Evolutionary conservation across 306 rosid species (phyloP), one percentile per base, ranked within the genome.

Genomic region (Cucumis hystrix): DNA sequence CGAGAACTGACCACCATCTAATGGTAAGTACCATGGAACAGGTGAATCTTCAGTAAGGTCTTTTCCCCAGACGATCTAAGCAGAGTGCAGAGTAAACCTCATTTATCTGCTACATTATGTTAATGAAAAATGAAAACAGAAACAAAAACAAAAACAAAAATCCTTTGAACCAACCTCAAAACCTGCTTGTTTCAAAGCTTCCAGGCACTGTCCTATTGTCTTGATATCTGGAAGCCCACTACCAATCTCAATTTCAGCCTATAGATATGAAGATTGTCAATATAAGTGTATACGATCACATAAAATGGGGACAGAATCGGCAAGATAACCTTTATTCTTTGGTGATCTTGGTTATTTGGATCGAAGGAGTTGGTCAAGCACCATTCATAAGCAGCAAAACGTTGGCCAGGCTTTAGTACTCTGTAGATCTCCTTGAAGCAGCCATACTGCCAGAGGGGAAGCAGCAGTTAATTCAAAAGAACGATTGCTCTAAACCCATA

Each of bases 191-290:
- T 87, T 88, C 58, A 95, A 83, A 83, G 98, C 96, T 85, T 89
- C 95, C 63, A 92, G 82, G 84, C 98, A 95, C 83, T 92, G 86
- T 56, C 86, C 78, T 17, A 91, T 95, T 89, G 76, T 81, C 80
- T 92, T 85, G 84, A 95, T 92, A 79, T 95, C 97, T 11, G 98
- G 98, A 68, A 95, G 97, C 55, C 98, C 98, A 80, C 89, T 88
- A n/a, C 98, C 97, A 21, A 95, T 80, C 95, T 95, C 98, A 80
- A 95, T 67, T 82, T 90, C 97, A 25, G 95, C 98, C 98, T 93
- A 86, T 12, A 37, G 43, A 23, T 10, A 17, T 33, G 23, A n/a
- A 39, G n/a, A 8, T 52, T 9, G 68, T 71, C 4, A 76, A 40
- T 16, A 70, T 49, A 16, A 33, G 12, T 63, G 60, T 51, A 35